phyloP scores from a whole-genome alignment of 495 filamentous ascomycete species.

The Aspergillus funiculosus region DNA sequence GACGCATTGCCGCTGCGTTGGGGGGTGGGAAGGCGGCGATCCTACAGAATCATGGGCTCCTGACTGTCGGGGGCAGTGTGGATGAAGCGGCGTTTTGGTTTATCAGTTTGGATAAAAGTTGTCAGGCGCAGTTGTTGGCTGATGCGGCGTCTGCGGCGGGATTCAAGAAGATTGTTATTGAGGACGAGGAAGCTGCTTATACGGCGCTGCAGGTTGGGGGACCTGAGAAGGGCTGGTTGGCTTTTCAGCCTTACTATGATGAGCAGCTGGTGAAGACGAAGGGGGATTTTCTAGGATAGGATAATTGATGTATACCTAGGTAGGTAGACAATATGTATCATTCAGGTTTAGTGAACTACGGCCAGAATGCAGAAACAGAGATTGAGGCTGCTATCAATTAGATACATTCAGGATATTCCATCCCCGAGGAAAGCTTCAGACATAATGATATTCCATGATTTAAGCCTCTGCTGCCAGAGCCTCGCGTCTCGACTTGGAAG shows the following conservation, averaged over 20 bases:
- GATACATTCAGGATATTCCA: too few relatives aligned
- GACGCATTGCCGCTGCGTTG: slow-evolving; percentile 46
- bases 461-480: not conserved
- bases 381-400: too few relatives aligned
- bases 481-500: not conserved
- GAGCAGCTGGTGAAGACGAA: slow-evolving; percentile 13
- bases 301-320: not conserved
- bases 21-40: slow-evolving; percentile 49
- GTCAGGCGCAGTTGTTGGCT: slow-evolving; percentile 53
- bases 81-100: slow-evolving; percentile 59
- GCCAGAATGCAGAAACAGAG: too few relatives aligned
- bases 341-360: too few relatives aligned
- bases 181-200: slow-evolving; percentile 46
- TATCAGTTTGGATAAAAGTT: slow-evolving; percentile 52
- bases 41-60: slow-evolving; percentile 54
- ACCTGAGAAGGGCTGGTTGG: slow-evolving; percentile 19
- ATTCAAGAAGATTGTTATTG: slow-evolving; percentile 45
- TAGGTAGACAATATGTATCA: too few relatives aligned
- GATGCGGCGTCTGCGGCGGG: slow-evolving; percentile 46
- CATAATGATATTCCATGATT: too few relatives aligned
- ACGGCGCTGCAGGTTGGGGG: slow-evolving; percentile 29
- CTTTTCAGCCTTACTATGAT: slow-evolving; percentile 21
- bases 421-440: too few relatives aligned
- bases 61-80: slow-evolving; percentile 49
- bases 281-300: slow-evolving; percentile 5